A percentile compares a stretch with the other conserved stretches of the same genome.
Evolutionary conservation across 495 filamentous ascomycete species (phyloP).

Genomic region (Patellaria atrata): DNA sequence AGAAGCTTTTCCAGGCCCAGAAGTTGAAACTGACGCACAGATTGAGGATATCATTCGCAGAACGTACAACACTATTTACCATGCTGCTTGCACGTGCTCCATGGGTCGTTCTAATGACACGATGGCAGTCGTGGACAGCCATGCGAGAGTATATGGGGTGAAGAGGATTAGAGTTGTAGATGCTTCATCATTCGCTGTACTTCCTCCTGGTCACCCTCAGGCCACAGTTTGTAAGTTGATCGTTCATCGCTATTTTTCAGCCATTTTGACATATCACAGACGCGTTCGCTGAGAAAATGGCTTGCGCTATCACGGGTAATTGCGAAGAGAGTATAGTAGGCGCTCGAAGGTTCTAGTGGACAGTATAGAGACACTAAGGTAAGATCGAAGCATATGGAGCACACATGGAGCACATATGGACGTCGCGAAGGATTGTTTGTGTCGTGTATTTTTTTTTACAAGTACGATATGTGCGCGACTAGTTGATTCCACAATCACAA

Average conservation of each 20-base stretch:
- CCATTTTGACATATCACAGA: conserved; percentile 10
- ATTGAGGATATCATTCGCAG: conserved; percentile 34
- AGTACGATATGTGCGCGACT: no score
- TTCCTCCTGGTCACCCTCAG: conserved; percentile 43
- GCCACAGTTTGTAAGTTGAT: conserved; percentile 29
- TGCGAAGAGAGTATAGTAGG: no score
- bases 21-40: conserved; percentile 35
- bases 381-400: no score
- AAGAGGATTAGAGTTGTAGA: conserved; percentile 42
- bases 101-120: conserved; percentile 35
- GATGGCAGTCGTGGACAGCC: conserved; percentile 41
- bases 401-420: no score
- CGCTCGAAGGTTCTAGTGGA: no score
- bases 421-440: no score
- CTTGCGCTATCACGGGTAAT: conserved; percentile 38
- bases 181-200: conserved; percentile 39
- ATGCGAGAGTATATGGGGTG: conserved; percentile 38
- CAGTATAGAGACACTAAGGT: no score
- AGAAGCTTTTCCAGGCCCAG: conserved; percentile 34
- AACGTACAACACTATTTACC: conserved; percentile 32
- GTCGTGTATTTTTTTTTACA: no score
- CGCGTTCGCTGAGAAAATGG: conserved; percentile 49
- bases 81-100: conserved; percentile 37
- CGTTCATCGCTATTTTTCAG: conserved; percentile 5
- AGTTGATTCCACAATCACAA: no score